Conservation (phyloP, 441 rosid species). For the Syzygium malaccense region DNA sequence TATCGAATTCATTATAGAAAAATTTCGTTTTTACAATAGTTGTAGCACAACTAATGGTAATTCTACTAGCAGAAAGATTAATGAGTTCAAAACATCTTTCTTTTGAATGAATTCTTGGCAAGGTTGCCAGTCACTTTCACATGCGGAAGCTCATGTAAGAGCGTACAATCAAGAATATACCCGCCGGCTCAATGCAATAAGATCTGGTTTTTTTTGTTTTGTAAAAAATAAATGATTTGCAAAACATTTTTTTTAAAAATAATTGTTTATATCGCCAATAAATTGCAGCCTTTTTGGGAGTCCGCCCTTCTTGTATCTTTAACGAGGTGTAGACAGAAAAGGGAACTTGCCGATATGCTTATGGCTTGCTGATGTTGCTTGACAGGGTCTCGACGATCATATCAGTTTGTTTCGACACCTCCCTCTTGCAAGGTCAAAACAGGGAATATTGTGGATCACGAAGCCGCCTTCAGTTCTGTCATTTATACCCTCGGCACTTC, state of each 20-base stretch:
- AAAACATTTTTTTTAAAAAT: too few species aligned
- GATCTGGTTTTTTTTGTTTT: slow-evolving; percentile 31
- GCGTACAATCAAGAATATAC: slow-evolving; percentile 3
- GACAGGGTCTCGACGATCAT: slow-evolving; percentile 92
- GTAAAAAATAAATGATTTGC: too few species aligned
- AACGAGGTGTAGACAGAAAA: background rate
- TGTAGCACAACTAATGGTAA: too few species aligned
- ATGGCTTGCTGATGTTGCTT: background rate
- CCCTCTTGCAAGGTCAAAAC: slow-evolving; percentile 79
- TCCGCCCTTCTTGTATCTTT: slow-evolving; percentile 1
- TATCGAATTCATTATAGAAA: too few species aligned
- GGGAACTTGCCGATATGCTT: background rate
- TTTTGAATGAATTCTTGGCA: too few species aligned
- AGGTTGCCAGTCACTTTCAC: too few species aligned
- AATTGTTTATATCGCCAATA: background rate
- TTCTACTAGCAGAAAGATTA: too few species aligned
- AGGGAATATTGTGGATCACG: background rate
- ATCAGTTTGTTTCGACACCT: slow-evolving; percentile 86
- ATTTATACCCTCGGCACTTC: background rate
- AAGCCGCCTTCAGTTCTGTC: too few species aligned
- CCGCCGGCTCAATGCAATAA: slow-evolving; percentile 75
- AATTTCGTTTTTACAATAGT: too few species aligned
- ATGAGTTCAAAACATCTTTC: too few species aligned
- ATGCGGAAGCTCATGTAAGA: too few species aligned
- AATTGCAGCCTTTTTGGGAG: background rate